Base-by-base conservation (phyloP, 2,329 filamentous ascomycete species). In the Aspergillus aculeatinus region DNA sequence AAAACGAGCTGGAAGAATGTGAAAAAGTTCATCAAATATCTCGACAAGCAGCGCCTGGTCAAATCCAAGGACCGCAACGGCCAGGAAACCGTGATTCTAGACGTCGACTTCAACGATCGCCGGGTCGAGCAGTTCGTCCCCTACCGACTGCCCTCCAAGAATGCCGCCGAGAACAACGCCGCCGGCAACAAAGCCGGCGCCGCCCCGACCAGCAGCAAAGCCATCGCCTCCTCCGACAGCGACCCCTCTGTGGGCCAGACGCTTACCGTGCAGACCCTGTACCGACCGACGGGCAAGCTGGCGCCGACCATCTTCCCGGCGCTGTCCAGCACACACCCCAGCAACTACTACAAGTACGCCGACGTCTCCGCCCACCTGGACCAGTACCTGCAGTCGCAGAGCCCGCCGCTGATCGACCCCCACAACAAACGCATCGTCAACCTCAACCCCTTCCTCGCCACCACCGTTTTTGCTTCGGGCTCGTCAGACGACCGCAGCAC, bases 1-100 rank as follows among this genome's bases (percentile, higher is more conserved):
- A 89, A 89, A 74, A 87, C 86, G 3, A 87, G 83, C 62, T 89
- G 85, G 85, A 89, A 89, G 75, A 89, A 85, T 62, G 82, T 87
- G 61, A 87, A 86, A 69, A 89, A 88, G 65, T 89, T 89, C 70
- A 83, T 89, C 74, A 89, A 89, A 67, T 79, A 83, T 56, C 77
- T 90, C 10, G 87, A 89, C 71, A 89, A 89, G 72, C 77, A 84
- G 51, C 72, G 79, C 19, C 76, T 89, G n/a, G 73, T 88, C 65
- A 88, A 87, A 67, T 82, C 81, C 50, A 89, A 89, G 70, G 87
- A 89, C 53, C 81, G 85, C 39, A 85, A 83, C 62, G 85, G 85
- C 4, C 83, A 86, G 39, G 87, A 89, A 68, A 85, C 84, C 0
- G 81, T 87, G 11, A 84, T 90, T 53, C 64, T 85, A 16, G 87